Evolutionary conservation across 139 green algal genomes (phyloP).

Genomic region (Choricystis sp.): DNA sequence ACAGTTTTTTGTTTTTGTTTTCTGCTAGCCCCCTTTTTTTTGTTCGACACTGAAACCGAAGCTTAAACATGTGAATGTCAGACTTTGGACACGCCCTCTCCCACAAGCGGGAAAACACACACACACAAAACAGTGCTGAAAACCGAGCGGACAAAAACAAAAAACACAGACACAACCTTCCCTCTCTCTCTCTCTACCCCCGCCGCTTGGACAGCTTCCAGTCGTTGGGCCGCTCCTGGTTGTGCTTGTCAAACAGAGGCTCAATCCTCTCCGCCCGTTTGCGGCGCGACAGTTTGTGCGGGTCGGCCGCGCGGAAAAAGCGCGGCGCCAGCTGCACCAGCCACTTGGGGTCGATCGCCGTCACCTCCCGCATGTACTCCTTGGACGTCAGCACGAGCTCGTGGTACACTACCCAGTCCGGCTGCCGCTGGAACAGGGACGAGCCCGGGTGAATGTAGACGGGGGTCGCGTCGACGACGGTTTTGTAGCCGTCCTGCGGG

Average conservation of each 20-base stretch:
- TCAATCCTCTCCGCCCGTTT: conserved; percentile 92
- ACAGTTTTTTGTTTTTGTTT: neutral
- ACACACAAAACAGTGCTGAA: too few species aligned
- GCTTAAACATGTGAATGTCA: too few species aligned
- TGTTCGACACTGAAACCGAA: too few species aligned
- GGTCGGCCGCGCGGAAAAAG: conserved; percentile 90
- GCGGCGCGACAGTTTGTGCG: conserved; percentile 70
- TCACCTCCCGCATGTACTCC: conserved; percentile 91
- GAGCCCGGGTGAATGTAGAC: conserved; percentile 92
- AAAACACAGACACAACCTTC: neutral
- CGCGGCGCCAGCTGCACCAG: conserved; percentile 89
- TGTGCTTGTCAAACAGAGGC: conserved; percentile 86
- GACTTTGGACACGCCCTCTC: too few species aligned
- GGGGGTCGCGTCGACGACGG: conserved; percentile 80
- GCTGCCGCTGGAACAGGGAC: conserved; percentile 80
- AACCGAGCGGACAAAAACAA: too few species aligned
- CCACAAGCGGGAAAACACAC: too few species aligned
- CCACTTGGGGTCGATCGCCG: conserved; percentile 86
- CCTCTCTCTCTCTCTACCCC: conserved; percentile 19
- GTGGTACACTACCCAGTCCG: conserved; percentile 80
- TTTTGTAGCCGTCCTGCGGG: conserved; percentile 49
- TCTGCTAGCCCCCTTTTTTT: neutral
- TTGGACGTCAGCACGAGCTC: conserved; percentile 95
- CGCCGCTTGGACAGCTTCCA: conserved; percentile 58
- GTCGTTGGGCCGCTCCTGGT: conserved; percentile 74